These are phyloP conservation scores for Populus davidiana DNA, from an alignment of 345 rosid species.

Conservation along the genomic window DNA sequence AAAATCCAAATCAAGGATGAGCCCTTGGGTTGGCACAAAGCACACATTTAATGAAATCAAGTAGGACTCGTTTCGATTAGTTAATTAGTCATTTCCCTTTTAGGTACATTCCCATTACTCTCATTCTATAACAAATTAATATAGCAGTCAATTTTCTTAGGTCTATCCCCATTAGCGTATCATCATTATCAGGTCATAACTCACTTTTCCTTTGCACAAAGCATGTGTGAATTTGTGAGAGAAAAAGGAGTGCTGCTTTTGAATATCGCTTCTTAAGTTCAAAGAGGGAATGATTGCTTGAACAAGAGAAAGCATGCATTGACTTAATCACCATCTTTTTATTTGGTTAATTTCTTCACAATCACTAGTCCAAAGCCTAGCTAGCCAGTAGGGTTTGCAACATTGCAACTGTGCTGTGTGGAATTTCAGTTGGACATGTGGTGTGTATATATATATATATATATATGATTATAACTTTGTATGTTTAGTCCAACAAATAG, in stretches of 20 bases:
- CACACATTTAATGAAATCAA: background rate
- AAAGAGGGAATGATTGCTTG: background rate
- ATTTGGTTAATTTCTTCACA: background rate
- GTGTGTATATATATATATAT: no score
- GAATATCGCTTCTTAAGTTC: background rate
- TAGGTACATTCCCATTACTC: slow-evolving; percentile 3
- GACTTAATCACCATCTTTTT: background rate
- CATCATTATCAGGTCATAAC: background rate
- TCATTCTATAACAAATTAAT: background rate
- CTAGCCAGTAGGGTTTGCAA: background rate
- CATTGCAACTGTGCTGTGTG: background rate
- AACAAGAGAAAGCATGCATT: background rate
- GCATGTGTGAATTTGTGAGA: background rate
- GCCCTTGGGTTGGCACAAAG: background rate
- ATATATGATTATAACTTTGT: background rate
- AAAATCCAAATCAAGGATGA: background rate
- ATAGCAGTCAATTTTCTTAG: background rate
- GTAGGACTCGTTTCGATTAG: background rate
- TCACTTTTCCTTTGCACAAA: background rate
- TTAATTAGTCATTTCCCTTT: background rate
- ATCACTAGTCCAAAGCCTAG: background rate
- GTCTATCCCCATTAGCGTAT: slow-evolving; percentile 3
- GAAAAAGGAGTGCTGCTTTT: background rate
- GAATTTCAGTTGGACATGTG: background rate
- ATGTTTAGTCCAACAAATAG: background rate